Base-by-base conservation (phyloP, 2,329 filamentous ascomycete species). In the Penicillium sp. region DNA sequence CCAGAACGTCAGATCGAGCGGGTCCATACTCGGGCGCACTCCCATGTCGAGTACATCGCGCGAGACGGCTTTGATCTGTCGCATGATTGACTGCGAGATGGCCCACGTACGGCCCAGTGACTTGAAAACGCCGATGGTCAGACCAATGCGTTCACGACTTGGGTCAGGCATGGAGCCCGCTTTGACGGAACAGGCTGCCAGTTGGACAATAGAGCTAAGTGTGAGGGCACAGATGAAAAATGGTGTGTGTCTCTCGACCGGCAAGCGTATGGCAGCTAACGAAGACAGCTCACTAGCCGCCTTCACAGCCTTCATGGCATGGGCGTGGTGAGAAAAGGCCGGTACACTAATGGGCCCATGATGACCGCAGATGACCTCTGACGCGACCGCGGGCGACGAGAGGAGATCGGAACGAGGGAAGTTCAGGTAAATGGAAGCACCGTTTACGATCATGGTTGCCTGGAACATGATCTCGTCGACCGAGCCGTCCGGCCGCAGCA, bases 401-500 rank as follows among this genome's bases (percentile, higher is more conserved):
- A 67, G 76, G 45, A 92, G 79, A 61, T 90, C 87, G 4, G 88
- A 92, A 50, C 87, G 83, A 8, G 89, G 89, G 58, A 92, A 87
- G 66, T 94, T 89, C 16, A 94, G 80, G 58, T 91, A 83, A 62
- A 94, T 89, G 0, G 85, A 74, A 9, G 79, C 78, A 43, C 73
- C 73, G 51, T 82, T 76, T 46, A 81, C 78, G 63, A 95, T 89
- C 83, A 95, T 92, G 56, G 89, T 87, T 0, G 89, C 91, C 69
- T 95, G 90, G 73, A 96, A 95, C 71, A 96, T 85, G 81, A 95
- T 87, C 72, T 95, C 90, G 67, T 96, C 92, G 10, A 92, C 78
- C 47, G 84, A 80, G 28, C 89, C 86, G 60, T 87, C 83, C 55
- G 82, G 81, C 53, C 84, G 81, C 47, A 95, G 76, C 14, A 89